Evolutionary conservation across 169 alveolate species (phyloP), one percentile per base, ranked within the genome.

Genomic region (Babesia caballi): DNA sequence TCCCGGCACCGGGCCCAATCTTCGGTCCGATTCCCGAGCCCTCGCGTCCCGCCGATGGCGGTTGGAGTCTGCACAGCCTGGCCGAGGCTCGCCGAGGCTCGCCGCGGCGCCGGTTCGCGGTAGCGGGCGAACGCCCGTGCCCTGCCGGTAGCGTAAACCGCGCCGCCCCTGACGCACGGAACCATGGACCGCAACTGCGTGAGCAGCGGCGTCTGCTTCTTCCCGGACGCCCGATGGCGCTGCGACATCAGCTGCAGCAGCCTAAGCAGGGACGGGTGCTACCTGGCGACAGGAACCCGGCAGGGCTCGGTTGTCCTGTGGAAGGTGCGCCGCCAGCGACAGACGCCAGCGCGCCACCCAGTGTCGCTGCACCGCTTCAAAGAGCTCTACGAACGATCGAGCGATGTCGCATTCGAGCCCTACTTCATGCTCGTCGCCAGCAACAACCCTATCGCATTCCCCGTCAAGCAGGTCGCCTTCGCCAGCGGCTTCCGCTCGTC

Each of bases 401-500:
- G 27, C 33, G 60, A 38, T 23, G 41, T 71, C n/a, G 28, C 59
- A 17, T 36, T 81, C 15, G 74, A 50, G 27, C 83, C 78, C 12
- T 54, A 38, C 33, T 81, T 36, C 32, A 21, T 81, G 60, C 54
- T 70, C 25, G 44, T 81, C 25, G 70, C 84, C 23, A 81, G 69
- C 78, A 81, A 58, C 66, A 81, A 81, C 58, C 46, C 88, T 44
- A 50, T 81, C 32, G 85, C 88, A 54, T 40, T 40, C 36, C 88
- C 88, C 19, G 83, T 81, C 14, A 30, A 11, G n/a, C 83, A 81
- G 60, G 84, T 71, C 17, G 84, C 69, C 19, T 81, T 71, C 25
- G 88, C 84, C 35, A 57, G 65, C 19, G 84, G 88, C 30, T 40
- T 23, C 30, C 41, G 49, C 21, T 69, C 78, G n/a, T 15, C 32